Base-by-base conservation (phyloP, 2,329 filamentous ascomycete genomes). In the Emergomyces pasteurianus region DNA sequence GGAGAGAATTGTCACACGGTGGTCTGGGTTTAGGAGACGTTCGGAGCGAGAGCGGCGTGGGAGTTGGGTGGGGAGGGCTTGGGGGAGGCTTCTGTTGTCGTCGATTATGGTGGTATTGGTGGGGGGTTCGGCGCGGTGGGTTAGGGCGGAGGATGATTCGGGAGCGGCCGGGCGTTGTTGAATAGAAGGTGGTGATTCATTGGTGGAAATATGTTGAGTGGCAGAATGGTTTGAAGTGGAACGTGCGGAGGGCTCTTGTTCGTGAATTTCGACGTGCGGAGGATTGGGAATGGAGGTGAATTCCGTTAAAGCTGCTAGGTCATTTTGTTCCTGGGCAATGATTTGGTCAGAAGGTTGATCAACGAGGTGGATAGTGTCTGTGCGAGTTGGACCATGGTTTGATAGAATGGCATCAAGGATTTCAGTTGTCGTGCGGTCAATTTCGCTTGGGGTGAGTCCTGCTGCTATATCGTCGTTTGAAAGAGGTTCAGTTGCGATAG, bases 1-100 rank as follows among this genome's bases (percentile, higher is more conserved):
- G 3, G 75, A 77, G 31, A 78, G 73, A 18, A 77, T 72, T 3
- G 75, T 78, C 18, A 78, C 71, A 53, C 74, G 70, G 63, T 76
- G 74, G 26, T 71, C 65, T 10, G 64, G 62, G 36, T 66, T 56
- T 18, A 61, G 58, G 18, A 61, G 57, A 47, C 53, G 21, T 49
- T 21, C 31, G 42, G 54, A 53, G 62, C 54, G 65, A 38, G 63
- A 64, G 36, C 65, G 63, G 34, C 61, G 60, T 7, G 63, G 66
- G 26, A 67, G 60, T 28, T 64, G 63, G 18, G 38, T 6, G 7
- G 54, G 26, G 40, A 34, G 21, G 8, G 54, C 14, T 7, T 31
- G 34, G 7, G 54, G 16, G 26, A 46, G 38, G 14, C 63, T 60
- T 50, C 60, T 63, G 28, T 63, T 60, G 31, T 66, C 23, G 36